Evolutionary conservation across 306 rosid species (phyloP).

Genomic region (Canavalia gladiata): DNA sequence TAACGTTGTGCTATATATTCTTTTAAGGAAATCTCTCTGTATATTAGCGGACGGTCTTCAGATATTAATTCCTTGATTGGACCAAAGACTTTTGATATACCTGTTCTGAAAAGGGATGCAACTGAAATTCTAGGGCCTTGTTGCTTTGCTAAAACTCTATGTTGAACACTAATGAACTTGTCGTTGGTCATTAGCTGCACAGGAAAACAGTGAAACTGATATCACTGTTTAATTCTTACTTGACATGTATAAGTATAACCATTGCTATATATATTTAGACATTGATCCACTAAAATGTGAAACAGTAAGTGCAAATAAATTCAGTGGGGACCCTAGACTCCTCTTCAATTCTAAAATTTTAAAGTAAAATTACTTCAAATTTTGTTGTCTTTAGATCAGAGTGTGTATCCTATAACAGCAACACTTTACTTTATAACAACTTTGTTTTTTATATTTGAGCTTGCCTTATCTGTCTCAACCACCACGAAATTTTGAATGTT

Average conservation of each 20-base stretch:
- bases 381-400: too few species aligned
- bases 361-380: too few species aligned
- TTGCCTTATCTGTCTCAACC: too few species aligned
- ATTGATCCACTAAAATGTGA: too few species aligned
- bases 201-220: neutral
- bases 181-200: constrained; percentile 46
- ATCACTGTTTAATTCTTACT: neutral
- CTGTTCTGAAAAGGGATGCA: constrained; percentile 39
- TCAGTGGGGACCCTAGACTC: too few species aligned
- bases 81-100: constrained; percentile 40
- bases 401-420: too few species aligned
- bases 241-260: neutral
- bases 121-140: constrained; percentile 50
- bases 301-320: too few species aligned
- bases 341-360: too few species aligned
- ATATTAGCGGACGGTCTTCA: constrained; percentile 58
- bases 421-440: too few species aligned
- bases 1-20: constrained; percentile 43
- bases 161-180: constrained; percentile 45
- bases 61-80: constrained; percentile 63
- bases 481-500: too few species aligned
- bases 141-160: constrained; percentile 48
- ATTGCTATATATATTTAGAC: neutral
- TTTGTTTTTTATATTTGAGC: too few species aligned
- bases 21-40: constrained; percentile 43